These are phyloP conservation scores for Keqinozyma sinolaborantium DNA, from an alignment of 1,139 yeast genomes.

Conservation along the genomic window DNA sequence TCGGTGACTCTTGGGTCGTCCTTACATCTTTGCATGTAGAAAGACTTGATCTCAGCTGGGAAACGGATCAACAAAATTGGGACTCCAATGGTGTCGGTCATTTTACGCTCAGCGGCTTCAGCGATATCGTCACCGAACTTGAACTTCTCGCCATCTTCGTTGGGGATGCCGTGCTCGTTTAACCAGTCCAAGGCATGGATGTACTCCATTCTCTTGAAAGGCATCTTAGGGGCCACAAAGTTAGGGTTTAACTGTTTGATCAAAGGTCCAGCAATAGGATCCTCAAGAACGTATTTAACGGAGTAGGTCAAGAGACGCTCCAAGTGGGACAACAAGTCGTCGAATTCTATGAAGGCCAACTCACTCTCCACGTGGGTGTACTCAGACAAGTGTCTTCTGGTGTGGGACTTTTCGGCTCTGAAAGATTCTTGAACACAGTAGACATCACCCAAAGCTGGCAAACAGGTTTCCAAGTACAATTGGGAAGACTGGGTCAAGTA, in stretches of 20 bases:
- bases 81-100: constrained; percentile 91
- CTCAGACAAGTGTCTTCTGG: constrained; percentile 96
- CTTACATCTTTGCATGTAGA: constrained; percentile 91
- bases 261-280: constrained; percentile 89
- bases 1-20: constrained; percentile 96
- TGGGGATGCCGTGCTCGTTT: constrained; percentile 88
- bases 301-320: constrained; percentile 72
- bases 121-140: constrained; percentile 98
- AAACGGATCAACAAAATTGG: constrained; percentile 90
- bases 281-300: constrained; percentile 75
- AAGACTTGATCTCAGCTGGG: constrained; percentile 97
- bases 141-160: constrained; percentile 91
- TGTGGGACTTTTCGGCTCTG: constrained; percentile 98
- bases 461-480: constrained; percentile 91
- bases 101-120: constrained; percentile 98
- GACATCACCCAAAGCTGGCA: constrained; percentile 95
- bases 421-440: constrained; percentile 97
- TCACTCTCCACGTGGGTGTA: constrained; percentile 97
- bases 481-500: constrained; percentile 96
- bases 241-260: constrained; percentile 89
- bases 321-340: constrained; percentile 79
- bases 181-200: constrained; percentile 93
- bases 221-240: constrained; percentile 75
- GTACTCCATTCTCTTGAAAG: constrained; percentile 90
- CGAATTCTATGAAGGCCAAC: constrained; percentile 81